phyloP scores from a whole-genome alignment of 2,329 filamentous ascomycete genomes.

The Aspergillus candidus region DNA sequence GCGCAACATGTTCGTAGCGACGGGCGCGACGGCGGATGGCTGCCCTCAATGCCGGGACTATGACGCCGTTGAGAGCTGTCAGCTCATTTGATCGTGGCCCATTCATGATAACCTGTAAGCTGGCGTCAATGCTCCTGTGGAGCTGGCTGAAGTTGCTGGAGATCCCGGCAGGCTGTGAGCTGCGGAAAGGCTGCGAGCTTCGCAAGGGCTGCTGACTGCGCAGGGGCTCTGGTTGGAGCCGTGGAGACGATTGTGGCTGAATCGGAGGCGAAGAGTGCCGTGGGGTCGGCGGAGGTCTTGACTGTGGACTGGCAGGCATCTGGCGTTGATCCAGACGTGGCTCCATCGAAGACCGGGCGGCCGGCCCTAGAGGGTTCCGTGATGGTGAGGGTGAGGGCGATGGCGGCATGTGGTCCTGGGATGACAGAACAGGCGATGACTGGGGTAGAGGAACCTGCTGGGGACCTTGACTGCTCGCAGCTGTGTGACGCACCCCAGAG shows the following conservation, averaged over 20 bases:
- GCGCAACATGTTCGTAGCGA: conserved; percentile 43
- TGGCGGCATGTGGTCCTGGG: conserved; percentile 21
- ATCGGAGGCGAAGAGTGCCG: conserved; percentile 50
- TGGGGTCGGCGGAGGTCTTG: conserved; percentile 41
- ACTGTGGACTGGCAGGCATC: conserved; percentile 6
- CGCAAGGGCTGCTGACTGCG: conserved; percentile 1
- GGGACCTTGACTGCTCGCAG: conserved; percentile 9
- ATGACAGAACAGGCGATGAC: conserved; percentile 30
- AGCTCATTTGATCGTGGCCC: conserved; percentile 52
- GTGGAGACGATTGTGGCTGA: conserved; percentile 1
- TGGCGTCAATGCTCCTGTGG: conserved; percentile 9
- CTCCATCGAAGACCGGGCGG: conserved; percentile 6
- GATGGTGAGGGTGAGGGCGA: conserved; percentile 8
- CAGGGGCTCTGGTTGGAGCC: conserved; percentile 8
- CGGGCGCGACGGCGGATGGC: conserved; percentile 72
- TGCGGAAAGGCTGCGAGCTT: conserved; percentile 3
- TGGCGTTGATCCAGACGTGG: conserved; percentile 7
- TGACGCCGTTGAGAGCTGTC: conserved; percentile 82
- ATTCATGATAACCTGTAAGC: conserved; percentile 11
- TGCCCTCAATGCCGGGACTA: conserved; percentile 86
- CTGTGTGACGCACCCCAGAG: conserved; percentile 9
- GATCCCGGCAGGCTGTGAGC: conserved; percentile 4
- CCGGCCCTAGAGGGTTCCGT: conserved; percentile 12
- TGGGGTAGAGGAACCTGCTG: conserved; percentile 25
- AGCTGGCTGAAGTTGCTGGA: conserved; percentile 5